Evolutionary conservation across 257 asterid genomes (phyloP).

Genomic region (Przewalskia tangutica): DNA sequence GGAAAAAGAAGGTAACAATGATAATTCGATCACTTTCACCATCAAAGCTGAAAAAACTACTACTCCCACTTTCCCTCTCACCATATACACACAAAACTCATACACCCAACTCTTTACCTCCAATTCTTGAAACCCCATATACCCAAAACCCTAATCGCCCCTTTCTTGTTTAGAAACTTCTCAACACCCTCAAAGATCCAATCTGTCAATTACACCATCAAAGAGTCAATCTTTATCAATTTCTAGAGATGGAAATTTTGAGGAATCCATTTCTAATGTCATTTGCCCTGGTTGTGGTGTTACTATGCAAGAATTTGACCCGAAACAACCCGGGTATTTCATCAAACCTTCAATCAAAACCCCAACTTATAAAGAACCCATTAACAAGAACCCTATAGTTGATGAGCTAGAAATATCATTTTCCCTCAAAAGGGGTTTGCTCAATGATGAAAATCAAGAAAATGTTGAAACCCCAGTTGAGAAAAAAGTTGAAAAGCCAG

Average conservation of each 20-base stretch:
- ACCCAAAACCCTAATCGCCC: constrained; percentile 26
- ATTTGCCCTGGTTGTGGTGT: constrained; percentile 88
- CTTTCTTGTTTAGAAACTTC: constrained; percentile 24
- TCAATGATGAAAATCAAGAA: constrained; percentile 29
- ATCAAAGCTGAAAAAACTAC: constrained; percentile 43
- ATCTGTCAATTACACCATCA: constrained; percentile 27
- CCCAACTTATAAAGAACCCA: constrained; percentile 34
- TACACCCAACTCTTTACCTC: constrained; percentile 15
- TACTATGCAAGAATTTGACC: constrained; percentile 62
- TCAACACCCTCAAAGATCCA: constrained; percentile 31
- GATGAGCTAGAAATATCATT: constrained; percentile 61
- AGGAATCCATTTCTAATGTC: constrained; percentile 29
- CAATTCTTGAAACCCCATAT: constrained; percentile 11
- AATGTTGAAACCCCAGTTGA: constrained; percentile 9
- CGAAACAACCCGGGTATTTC: constrained; percentile 60
- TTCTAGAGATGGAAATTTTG: constrained; percentile 75
- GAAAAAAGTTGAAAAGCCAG: constrained; percentile 29
- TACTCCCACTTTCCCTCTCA: constrained; percentile 27
- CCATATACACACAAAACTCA: constrained; percentile 17
- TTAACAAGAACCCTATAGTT: constrained; percentile 34
- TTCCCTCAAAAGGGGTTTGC: constrained; percentile 45
- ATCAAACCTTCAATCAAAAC: constrained; percentile 32
- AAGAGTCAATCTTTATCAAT: constrained; percentile 20
- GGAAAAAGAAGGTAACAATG: too few species aligned
- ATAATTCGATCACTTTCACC: constrained; percentile 36